Evolutionary conservation across 495 filamentous ascomycete genomes (phyloP), one percentile per base, ranked within the genome.

Genomic region (Platismatia glauca): DNA sequence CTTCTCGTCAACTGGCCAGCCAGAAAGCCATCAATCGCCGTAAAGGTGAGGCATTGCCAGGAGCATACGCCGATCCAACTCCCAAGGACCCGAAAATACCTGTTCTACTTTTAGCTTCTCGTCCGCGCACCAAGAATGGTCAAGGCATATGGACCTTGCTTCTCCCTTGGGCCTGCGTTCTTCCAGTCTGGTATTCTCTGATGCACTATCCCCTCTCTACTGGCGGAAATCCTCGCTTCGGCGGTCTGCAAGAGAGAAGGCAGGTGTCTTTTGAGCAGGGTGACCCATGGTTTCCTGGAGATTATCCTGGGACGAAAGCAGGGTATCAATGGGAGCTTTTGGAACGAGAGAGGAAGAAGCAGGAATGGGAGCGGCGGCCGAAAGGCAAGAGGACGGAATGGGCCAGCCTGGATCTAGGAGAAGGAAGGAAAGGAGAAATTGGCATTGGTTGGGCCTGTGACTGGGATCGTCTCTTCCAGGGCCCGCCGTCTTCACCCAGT

Each of bases 21-120:
- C 91, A 96, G 69, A 90, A 89, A 69, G 82, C 85, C 1, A 84
- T 98, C 67, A 93, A 95, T 70, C 84, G 89, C n/a, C 88, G 94
- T 22, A 92, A 90, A 67, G 78, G 82, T 6, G 78, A 82, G 38
- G 81, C 81, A 37, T 67, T 77, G 0, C 89, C 90, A 5, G 91
- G 93, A 20, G 69, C 75, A 43, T 77, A 79, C 56, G 84, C 91
- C 1, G 64, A 74, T n/a, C 68, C 85, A 9, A 77, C 83, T 11
- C 63, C 78, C 1, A 79, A 77, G n/a, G 95, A 98, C 67, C 90
- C 90, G 7, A 74, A 80, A 7, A 94, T 98, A 43, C 95, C 94
- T 4, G 77, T 95, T 35, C 79, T 96, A 16, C 74, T 91, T 29
- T 73, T 89, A 13, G 80, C 88, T 37, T 86, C 82, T 18, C 79